Evolutionary conservation across 2,329 filamentous ascomycete species (phyloP), one percentile per base, ranked within the genome.

Genomic region (Diplodia intermedia): DNA sequence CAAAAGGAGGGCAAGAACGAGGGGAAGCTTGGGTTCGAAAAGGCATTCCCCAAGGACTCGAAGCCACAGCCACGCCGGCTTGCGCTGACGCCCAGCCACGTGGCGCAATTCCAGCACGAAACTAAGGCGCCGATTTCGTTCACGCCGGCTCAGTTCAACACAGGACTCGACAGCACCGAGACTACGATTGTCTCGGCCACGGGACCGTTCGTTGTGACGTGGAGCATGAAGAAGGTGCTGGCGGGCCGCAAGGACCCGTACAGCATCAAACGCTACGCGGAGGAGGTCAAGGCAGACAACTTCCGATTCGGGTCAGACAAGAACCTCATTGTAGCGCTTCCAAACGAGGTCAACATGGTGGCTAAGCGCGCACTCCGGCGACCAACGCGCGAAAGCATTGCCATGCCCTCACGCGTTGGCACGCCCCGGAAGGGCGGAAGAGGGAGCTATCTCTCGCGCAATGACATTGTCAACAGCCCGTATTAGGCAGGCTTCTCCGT

Each of bases 271-370:
- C 90, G 95, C 18, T 99, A 99, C 77, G 86, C 89, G 0, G 95
- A 99, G 75, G 91, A 97, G 71, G 93, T 99, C 76, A 97, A 96
- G 85, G 95, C 95, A 4, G 95, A 99, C 79, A 97, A 99, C 79
- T 99, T 99, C 88, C 93, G 95, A 75, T 99, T 93, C 75, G 94
- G 94, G 56, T 94, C 90, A 5, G 95, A 99, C 80, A 97, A 97
- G 87, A 97, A 97, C 75, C 93, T 99, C 74, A 97, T 99, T 75
- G 94, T 99, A 43, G 95, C 95, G 0, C 83, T 99, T 71, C 94
- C 95, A 2, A 97, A 99, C 77, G 94, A 98, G 79, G 95, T 99
- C 72, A 96, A 97, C 80, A 98, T 98, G 94, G 92, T 99, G 14
- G 91, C 90, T 55, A 94, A 94, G 80, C 87, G 90, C 73, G 90